Percentiles rank a stretch among this genome's conserved stretches.
Evolutionary conservation across 75 land plant species (phyloP).

Genomic region (Picea sitchensis): DNA sequence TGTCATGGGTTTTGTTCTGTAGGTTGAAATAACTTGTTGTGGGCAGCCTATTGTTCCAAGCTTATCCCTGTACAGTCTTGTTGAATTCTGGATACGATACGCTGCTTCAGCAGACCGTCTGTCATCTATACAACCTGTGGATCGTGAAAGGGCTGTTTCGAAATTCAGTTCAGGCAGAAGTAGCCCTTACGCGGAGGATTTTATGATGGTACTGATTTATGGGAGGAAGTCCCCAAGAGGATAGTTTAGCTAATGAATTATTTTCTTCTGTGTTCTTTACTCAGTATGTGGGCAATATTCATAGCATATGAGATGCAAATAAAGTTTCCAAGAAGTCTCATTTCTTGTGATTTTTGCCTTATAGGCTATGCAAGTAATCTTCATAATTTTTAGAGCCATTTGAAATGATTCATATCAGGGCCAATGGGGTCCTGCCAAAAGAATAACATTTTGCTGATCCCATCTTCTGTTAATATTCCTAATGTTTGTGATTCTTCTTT

Average conservation of each 20-base stretch:
- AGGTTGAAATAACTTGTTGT: conserved; percentile 78
- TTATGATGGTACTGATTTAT: conserved; percentile 71
- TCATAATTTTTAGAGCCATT: neutral
- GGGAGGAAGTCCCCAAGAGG: conserved; percentile 29
- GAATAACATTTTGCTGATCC: neutral
- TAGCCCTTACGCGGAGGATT: conserved; percentile 43
- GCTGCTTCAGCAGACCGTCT: conserved; percentile 23
- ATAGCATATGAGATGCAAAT: conserved; percentile 9
- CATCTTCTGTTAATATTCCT: neutral
- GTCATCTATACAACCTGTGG: conserved; percentile 5
- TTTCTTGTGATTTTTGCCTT: neutral
- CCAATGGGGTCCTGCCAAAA: neutral
- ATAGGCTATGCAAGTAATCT: neutral
- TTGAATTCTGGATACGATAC: conserved; percentile 58
- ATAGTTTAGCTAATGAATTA: neutral
- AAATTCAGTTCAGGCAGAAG: conserved; percentile 16
- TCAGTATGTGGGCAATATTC: neutral
- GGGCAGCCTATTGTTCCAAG: conserved; percentile 66
- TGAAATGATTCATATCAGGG: neutral
- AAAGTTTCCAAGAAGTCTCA: conserved; percentile 1
- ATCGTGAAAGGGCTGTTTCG: conserved; percentile 17
- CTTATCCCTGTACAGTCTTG: conserved; percentile 46
- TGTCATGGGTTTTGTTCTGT: conserved; percentile 3
- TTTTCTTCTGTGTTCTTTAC: neutral
- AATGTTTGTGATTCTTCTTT: neutral